Base-by-base conservation (phyloP, 768 basidiomycete genomes). In the Boletus tomentosulus region DNA sequence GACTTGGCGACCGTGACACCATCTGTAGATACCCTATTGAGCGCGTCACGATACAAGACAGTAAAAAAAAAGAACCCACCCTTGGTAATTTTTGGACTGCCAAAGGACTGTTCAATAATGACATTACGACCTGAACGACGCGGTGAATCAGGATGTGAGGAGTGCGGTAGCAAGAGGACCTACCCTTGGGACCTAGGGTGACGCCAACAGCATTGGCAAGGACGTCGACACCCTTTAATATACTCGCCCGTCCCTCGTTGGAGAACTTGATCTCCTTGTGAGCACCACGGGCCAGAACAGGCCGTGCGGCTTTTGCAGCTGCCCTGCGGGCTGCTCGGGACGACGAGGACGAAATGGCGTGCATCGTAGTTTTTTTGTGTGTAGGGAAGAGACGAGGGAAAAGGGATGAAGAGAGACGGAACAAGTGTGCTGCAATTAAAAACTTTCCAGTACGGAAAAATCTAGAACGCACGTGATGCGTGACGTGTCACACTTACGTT, bases 221-320 rank as follows among this genome's bases (percentile, higher is more conserved):
- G 65, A 96, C 79, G 74, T 98, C 95, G 58, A 99, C 94, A 73
- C 96, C 96, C 71, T 87, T 88, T 62, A 98, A 81, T 74, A 97
- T 96, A 73, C 85, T 83, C 30, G 93, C 92, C 59, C 95, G 83
- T 61, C 94, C 94, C 61, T 93, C 92, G 71, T 98, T 95, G 67
- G 88, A 89, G 75, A 98, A 98, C 75, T 89, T 87, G 71, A 98
- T 90, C 71, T 97, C 94, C 82, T 97, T 97, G 82, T 95, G 91
- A 16, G 84, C 88, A 56, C 87, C 85, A 53, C 91, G 85, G 37
- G 73, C 71, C n/a, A 84, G 63, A 11, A 78, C 60, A 55, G 84
- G 80, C 66, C 78, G 78, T 12, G 76, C 71, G 25, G 79, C 77
- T 66, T 81, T 82, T 44, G 77, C 72, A 33, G 84, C 84, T 48